Conservation (phyloP, 306 rosid genomes). For the Biancaea sappan region DNA sequence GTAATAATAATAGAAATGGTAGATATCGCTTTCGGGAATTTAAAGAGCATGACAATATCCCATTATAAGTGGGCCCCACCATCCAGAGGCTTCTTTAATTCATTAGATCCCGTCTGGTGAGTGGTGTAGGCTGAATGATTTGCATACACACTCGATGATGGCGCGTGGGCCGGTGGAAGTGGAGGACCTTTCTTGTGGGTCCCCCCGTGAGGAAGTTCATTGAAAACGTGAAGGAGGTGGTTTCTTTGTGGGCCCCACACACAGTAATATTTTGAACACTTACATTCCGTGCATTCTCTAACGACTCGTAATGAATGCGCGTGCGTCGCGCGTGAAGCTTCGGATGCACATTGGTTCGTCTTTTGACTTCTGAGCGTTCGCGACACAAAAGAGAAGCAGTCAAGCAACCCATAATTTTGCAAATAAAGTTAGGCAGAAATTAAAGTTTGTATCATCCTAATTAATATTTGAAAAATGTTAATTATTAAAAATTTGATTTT, state of each 20-base stretch:
- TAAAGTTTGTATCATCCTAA: no score
- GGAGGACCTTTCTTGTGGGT: no score
- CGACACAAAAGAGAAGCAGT: conserved; percentile 16
- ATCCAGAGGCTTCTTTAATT: background rate
- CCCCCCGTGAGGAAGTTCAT: background rate
- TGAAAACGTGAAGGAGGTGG: background rate
- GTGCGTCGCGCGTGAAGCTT: conserved; percentile 38
- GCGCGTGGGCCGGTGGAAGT: conserved; percentile 7
- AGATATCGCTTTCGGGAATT: background rate
- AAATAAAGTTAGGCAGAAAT: no score
- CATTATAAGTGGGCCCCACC: conserved; percentile 30
- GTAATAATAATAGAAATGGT: background rate
- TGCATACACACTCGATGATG: background rate
- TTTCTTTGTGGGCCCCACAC: background rate
- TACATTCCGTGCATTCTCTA: conserved; percentile 4
- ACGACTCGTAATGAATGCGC: conserved; percentile 45
- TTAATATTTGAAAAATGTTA: no score
- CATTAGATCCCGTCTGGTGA: background rate
- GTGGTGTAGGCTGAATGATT: background rate
- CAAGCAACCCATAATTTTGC: background rate
- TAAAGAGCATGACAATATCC: background rate
- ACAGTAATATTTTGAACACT: background rate
- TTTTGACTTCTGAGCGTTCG: conserved; percentile 22
- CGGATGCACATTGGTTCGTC: background rate
- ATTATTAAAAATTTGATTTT: no score